Evolutionary conservation across 441 rosid genomes (phyloP), one percentile per base, ranked within the genome.

Genomic region (Gossypium lobatum): DNA sequence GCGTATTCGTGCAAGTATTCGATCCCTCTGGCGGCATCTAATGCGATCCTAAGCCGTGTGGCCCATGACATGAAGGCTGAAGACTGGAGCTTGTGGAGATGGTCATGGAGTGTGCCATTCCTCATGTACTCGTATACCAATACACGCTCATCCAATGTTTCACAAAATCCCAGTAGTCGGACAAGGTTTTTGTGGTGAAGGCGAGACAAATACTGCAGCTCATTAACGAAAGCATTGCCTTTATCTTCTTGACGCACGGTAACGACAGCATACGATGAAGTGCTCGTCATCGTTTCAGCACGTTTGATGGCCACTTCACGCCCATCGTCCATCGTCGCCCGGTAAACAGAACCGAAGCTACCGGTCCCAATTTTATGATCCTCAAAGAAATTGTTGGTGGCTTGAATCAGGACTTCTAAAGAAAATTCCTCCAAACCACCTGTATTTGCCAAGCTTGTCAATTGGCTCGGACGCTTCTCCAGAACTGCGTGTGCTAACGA

Each of bases 121-220:
- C 70, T 68, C 89, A 93, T 77, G 83, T 83, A 86, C 75, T 93
- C 95, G 10, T 84, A 93, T 6, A 91, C 89, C 31, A 93, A 65
- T 0, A 88, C 68, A 37, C 78, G 83, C 82, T 93, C 97, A 17
- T 83, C 60, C 9, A 28, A 3, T 1, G 89, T 95, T 39, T 91
- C 93, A 50, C 85, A 89, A 78, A 89, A 93, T 14, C 98, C 97
- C 0, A 85, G 18, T 45, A 93, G 78, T 8, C 81, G 62, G 20
- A 93, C 95, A 2, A 93, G 92, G 73, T 93, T 86, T 77, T 80
- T 89, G 85, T 93, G 98, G 67, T 88, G 83, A 10, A 93, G 83
- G 9, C 93, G 89, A 0, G 97, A 91, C 21, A 93, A 59, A 1
- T 92, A 85, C 77, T 93, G 89, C 14, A 93, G 84, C 83, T 93